Conservation (phyloP, 2,329 filamentous ascomycete species). For the Colletotrichum scovillei region DNA sequence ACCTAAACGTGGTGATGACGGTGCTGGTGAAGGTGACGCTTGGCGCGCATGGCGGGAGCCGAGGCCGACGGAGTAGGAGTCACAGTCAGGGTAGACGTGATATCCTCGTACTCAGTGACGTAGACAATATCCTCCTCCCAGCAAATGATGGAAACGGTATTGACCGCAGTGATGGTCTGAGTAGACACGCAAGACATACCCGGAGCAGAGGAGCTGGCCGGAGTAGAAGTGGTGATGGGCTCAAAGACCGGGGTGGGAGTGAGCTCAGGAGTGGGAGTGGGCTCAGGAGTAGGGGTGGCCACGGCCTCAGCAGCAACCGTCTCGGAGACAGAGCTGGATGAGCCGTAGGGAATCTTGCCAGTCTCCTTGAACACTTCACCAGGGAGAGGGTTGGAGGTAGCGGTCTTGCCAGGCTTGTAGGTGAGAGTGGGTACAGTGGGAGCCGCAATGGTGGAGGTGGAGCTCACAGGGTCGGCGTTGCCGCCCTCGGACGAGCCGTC, state of each 20-base stretch:
- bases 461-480: conserved; percentile 4
- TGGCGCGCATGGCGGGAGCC: conserved; percentile 31
- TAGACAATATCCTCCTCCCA: conserved; percentile 67
- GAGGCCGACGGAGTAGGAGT: conserved; percentile 43
- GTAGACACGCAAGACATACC: conserved; percentile 57
- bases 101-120: conserved; percentile 58
- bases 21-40: conserved; percentile 54
- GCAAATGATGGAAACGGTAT: conserved; percentile 65
- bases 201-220: conserved; percentile 7
- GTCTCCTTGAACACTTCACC: conserved; percentile 56
- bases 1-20: conserved; percentile 42
- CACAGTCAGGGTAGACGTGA: conserved; percentile 54
- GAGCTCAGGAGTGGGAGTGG: conserved; percentile 35
- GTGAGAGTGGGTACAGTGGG: conserved; percentile 44
- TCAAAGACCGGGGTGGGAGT: conserved; percentile 44
- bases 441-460: conserved; percentile 22
- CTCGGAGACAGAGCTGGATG: conserved; percentile 19
- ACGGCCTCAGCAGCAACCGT: conserved; percentile 12
- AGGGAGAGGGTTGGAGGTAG: conserved; percentile 49
- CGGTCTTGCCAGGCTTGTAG: conserved; percentile 50
- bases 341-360: conserved; percentile 34
- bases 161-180: conserved; percentile 61
- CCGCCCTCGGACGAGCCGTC: conserved; percentile 39
- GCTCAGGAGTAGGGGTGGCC: conserved; percentile 38
- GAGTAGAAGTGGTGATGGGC: conserved; percentile 40